Base-by-base conservation (phyloP, 202 grass and related monocot species). In the Setaria italica region DNA sequence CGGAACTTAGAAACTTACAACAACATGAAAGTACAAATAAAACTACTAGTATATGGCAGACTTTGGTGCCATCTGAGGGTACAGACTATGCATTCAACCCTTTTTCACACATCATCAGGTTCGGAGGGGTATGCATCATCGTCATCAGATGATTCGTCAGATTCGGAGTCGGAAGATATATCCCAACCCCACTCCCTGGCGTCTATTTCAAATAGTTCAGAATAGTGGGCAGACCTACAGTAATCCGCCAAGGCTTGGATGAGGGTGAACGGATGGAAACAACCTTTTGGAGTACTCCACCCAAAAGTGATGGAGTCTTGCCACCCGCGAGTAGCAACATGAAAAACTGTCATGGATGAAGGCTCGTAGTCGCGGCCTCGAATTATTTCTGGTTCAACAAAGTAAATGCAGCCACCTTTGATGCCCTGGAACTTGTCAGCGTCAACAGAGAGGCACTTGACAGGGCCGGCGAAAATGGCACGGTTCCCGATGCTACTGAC, bases 321-420 rank as follows among this genome's bases (percentile, higher is more conserved):
- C 2, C 0, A 48, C 33, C 29, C 17, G 0, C 2, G 19, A 25
- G 25, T 25, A 25, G 3, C 2, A 20, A 54, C 19, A 1, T 20
- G 48, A 7, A 20, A 75, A 56, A 32, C 11, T 9, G 2, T 39
- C 48, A 75, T 55, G 2, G 0, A 37, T 56, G 72, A 7, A 75
- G 72, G 33, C 33, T 0, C 0, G 16, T 75, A n/a, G 6, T 56
- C 33, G 0, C 9, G 49, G 1, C 33, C 50, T 55, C 15, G 16
- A 56, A 2, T 4, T 15, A 42, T 5, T 10, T 16, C 10, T 10
- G 57, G 39, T 4, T 65, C 75, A 39, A 62, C 57, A 1, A 78
- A 62, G 57, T 78, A 47, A 57, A 78, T 32, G 75, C 57, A 62
- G 21, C 75, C 57, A 62, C 21, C 75, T 19, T 11, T 6, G n/a